Conservation (phyloP, 106 monocot species). For the Hemerocallis citrina region DNA sequence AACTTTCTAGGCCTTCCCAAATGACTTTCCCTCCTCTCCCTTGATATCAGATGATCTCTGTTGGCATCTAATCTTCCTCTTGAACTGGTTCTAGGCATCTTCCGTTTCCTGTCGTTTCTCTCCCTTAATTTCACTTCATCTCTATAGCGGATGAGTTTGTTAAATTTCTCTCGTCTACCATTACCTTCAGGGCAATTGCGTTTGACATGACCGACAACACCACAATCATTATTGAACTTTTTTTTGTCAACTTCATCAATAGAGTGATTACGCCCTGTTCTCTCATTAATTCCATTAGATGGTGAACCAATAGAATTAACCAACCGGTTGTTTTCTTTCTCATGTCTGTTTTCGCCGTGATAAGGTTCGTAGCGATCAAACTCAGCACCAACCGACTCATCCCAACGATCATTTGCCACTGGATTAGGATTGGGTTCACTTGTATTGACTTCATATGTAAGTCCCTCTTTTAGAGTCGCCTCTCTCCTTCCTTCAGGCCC, state of each 20-base stretch:
- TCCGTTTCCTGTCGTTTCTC: slow-evolving; percentile 20
- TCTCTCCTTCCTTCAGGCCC: slow-evolving; percentile 20
- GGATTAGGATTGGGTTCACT: slow-evolving; percentile 14
- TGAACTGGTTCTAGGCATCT: slow-evolving; percentile 19
- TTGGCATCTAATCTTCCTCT: slow-evolving; percentile 13
- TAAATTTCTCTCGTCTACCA: slow-evolving; percentile 19
- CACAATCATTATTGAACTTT: slow-evolving; percentile 52
- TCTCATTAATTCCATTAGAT: slow-evolving; percentile 5
- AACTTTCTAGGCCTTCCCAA: slow-evolving; percentile 13
- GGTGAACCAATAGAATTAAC: slow-evolving; percentile 19
- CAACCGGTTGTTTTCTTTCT: slow-evolving; percentile 15
- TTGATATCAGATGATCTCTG: slow-evolving; percentile 14
- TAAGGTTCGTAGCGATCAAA: slow-evolving; percentile 68
- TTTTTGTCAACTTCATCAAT: slow-evolving; percentile 1
- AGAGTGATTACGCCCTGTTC: slow-evolving; percentile 18
- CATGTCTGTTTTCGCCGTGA: slow-evolving; percentile 28
- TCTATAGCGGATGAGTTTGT: slow-evolving; percentile 19
- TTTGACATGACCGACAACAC: slow-evolving; percentile 41
- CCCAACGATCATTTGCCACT: slow-evolving; percentile 46
- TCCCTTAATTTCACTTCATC: slow-evolving; percentile 21
- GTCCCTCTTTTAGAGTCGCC: slow-evolving; percentile 10
- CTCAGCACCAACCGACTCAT: slow-evolving; percentile 17
- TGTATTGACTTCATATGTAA: slow-evolving; percentile 4
- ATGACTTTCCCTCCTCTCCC: slow-evolving; percentile 14
- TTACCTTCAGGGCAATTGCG: slow-evolving; percentile 31